A percentile compares a stretch with the other conserved stretches of the same genome.
Conservation (phyloP, 768 basidiomycete genomes). For the Lentinula sp. region DNA sequence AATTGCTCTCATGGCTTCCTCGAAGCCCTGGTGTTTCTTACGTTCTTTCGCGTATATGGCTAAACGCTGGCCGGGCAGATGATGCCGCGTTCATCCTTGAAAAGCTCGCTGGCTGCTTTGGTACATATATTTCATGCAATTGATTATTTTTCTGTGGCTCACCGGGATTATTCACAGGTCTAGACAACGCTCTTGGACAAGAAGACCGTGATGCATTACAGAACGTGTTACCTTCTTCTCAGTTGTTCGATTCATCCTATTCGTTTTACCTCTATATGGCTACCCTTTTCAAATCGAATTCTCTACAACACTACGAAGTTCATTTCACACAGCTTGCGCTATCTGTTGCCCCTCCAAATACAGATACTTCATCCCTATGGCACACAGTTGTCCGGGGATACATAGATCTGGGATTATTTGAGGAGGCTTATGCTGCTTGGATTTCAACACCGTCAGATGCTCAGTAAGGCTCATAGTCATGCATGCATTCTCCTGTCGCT, state of each 20-base stretch:
- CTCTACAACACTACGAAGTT: slow-evolving; percentile 56
- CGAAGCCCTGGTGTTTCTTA: slow-evolving; percentile 72
- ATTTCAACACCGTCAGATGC: slow-evolving; percentile 69
- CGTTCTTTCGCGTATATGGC: slow-evolving; percentile 61
- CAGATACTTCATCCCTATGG: slow-evolving; percentile 71
- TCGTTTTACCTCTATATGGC: slow-evolving; percentile 76
- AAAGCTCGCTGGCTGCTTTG: slow-evolving; percentile 69
- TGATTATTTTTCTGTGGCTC: slow-evolving; percentile 6
- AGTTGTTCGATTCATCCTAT: slow-evolving; percentile 54
- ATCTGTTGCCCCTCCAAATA: slow-evolving; percentile 49
- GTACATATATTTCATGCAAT: slow-evolving; percentile 33
- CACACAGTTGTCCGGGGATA: slow-evolving; percentile 69
- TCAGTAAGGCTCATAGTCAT: slow-evolving; percentile 50
- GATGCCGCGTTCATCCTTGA: slow-evolving; percentile 73
- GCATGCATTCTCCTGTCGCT: slow-evolving; percentile 5
- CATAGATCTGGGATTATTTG: slow-evolving; percentile 67
- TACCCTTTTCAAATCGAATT: slow-evolving; percentile 61
- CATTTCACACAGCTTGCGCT: slow-evolving; percentile 77
- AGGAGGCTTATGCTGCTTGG: slow-evolving; percentile 82
- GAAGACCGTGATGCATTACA: slow-evolving; percentile 64
- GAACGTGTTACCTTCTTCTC: slow-evolving; percentile 52
- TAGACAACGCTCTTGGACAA: slow-evolving; percentile 39
- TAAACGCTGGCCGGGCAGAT: slow-evolving; percentile 60
- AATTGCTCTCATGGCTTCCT: slow-evolving; percentile 74
- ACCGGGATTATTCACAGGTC: slow-evolving; percentile 25